Evolutionary conservation across 768 basidiomycete species (phyloP).

Genomic region (Serendipita vermifera): DNA sequence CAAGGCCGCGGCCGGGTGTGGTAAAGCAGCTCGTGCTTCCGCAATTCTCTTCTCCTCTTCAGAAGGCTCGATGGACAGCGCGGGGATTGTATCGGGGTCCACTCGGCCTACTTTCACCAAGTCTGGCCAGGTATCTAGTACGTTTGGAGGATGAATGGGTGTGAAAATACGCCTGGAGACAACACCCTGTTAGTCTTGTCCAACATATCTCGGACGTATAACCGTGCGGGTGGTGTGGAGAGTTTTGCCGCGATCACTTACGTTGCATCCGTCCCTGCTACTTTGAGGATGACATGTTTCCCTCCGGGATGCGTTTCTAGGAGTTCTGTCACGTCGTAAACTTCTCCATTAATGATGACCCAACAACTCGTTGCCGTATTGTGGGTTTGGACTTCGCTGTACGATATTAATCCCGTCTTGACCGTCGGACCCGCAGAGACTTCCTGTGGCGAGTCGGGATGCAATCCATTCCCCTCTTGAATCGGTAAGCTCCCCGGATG

Average conservation of each 20-base stretch:
- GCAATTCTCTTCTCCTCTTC: slow-evolving; percentile 22
- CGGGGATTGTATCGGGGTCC: slow-evolving; percentile 20
- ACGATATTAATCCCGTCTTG: neutral
- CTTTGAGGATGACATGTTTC: slow-evolving; percentile 6
- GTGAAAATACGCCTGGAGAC: neutral
- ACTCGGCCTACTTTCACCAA: slow-evolving; percentile 18
- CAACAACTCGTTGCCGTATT: slow-evolving; percentile 36
- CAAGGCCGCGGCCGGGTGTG: slow-evolving; percentile 19
- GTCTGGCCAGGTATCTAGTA: neutral
- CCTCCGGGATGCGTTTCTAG: slow-evolving; percentile 22
- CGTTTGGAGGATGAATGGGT: neutral
- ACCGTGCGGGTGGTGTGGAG: too few species aligned
- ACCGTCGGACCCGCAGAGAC: neutral
- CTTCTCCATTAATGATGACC: slow-evolving; percentile 66
- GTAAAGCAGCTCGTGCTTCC: slow-evolving; percentile 18
- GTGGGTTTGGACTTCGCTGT: slow-evolving; percentile 1
- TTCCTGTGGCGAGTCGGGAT: slow-evolving; percentile 2
- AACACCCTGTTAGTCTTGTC: too few species aligned
- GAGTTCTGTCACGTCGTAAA: slow-evolving; percentile 82
- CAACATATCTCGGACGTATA: too few species aligned
- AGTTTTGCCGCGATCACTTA: too few species aligned
- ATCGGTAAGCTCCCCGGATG: neutral
- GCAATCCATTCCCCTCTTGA: neutral
- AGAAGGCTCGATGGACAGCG: slow-evolving; percentile 15
- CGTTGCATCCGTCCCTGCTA: slow-evolving; percentile 1